Base-by-base conservation (phyloP, 306 rosid genomes). In the Vigna hirtella region DNA sequence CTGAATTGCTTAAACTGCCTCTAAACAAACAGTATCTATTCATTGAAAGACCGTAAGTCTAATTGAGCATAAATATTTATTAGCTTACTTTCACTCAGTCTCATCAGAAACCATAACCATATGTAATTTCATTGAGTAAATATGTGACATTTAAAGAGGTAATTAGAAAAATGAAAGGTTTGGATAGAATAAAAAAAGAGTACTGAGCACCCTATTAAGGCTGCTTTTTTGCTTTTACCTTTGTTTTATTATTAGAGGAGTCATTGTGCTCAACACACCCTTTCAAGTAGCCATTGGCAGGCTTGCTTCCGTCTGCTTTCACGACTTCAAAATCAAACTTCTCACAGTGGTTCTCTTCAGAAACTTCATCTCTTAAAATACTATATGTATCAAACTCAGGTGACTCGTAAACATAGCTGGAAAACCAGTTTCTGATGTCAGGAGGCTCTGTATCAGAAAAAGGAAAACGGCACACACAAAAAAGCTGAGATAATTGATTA, bases 401-500 rank as follows among this genome's bases (percentile, higher is more conserved):
- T 68, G 98, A 91, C 58, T 91, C 98, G 1, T 92, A 91, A 22
- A 3, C 85, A 57, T 92, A 92, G 88, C 93, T 95, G 2, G 86
- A 78, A 71, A 86, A 89, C 98, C 97, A 92, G 86, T 88, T 88
- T 83, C 85, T 80, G 83, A 94, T 71, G 73, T 94, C 89, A 34
- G 84, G 82, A 65, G 90, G 98, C 86, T 90, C 98, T 95, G 80
- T 58, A 34, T 55, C 2, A 61, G 24, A 2, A 17, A 57, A 38
- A 28, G n/a, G 28, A 68, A 34, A 47, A 45, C 20, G 53, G 4
- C 14, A 16, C 56, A 51, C 26, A 20, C 32, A 51, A 69, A 72
- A 11, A 30, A 58, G 34, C 64, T 26, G 17, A 58, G 40, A 70
- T 62, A 69, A 63, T 9, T 59, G 30, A 62, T 24, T 76, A 17